A percentile compares a stretch with the other conserved stretches of the same genome.
These are phyloP conservation scores for Aspergillus conjunctus DNA, from an alignment of 495 filamentous ascomycete species.

Conservation along the genomic window DNA sequence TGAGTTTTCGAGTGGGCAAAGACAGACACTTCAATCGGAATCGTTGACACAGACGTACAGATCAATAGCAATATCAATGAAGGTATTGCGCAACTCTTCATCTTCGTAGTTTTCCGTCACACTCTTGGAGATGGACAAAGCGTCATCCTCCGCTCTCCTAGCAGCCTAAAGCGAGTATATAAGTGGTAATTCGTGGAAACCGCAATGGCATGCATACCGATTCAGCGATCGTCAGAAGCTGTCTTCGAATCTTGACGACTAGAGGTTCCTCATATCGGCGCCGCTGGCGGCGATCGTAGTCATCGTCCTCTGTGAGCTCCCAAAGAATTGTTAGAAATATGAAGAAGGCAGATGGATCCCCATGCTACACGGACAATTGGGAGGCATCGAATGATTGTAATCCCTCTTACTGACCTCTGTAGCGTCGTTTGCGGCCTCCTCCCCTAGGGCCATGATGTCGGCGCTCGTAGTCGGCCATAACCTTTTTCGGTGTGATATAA, in stretches of 20 bases:
- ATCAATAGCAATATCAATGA: conserved; percentile 71
- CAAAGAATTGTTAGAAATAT: conserved; percentile 17
- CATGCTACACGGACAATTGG: conserved; percentile 1
- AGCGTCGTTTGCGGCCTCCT: conserved; percentile 67
- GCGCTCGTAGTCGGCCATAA: conserved; percentile 76
- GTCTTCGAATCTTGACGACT: conserved; percentile 72
- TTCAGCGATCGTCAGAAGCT: conserved; percentile 82
- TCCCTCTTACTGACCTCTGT: conserved; percentile 50
- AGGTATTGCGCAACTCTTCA: conserved; percentile 66
- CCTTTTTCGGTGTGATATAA: not conserved
- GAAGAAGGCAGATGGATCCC: not conserved
- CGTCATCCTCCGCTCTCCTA: conserved; percentile 79
- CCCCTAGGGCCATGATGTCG: conserved; percentile 59
- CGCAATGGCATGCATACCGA: conserved; percentile 52
- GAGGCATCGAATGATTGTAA: not conserved
- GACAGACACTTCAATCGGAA: not conserved
- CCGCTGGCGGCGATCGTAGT: conserved; percentile 72
- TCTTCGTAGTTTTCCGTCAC: conserved; percentile 82
- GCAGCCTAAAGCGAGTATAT: conserved; percentile 55
- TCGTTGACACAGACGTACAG: conserved; percentile 54
- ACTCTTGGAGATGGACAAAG: conserved; percentile 70
- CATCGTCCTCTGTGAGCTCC: conserved; percentile 67
- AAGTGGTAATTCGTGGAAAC: conserved; percentile 12
- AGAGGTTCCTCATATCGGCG: conserved; percentile 80
- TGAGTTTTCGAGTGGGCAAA: conserved; percentile 10